phyloP scores from a whole-genome alignment of 2,329 filamentous ascomycete species.

The Fusarium domesticum region DNA sequence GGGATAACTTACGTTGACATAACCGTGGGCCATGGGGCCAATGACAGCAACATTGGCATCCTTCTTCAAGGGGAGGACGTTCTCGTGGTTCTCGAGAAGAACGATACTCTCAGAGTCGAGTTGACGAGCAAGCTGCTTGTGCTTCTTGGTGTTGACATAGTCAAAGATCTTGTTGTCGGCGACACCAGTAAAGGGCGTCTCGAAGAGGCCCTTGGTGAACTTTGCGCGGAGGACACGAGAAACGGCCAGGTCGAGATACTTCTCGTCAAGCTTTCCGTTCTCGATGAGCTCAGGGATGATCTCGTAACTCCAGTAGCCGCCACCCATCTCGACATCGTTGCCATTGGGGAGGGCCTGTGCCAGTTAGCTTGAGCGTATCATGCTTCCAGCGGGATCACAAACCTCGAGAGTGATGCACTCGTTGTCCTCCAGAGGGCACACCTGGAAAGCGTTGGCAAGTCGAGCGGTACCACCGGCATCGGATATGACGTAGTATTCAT shows the following conservation, averaged over 20 bases:
- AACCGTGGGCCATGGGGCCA: slow-evolving; percentile 70
- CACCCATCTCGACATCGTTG: slow-evolving; percentile 74
- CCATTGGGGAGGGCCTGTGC: slow-evolving; percentile 59
- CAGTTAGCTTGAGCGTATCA: slow-evolving; percentile 1
- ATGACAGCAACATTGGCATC: slow-evolving; percentile 69
- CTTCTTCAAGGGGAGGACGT: slow-evolving; percentile 55
- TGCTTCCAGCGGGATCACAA: slow-evolving; percentile 8
- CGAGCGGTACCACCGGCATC: slow-evolving; percentile 71
- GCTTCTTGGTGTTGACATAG: slow-evolving; percentile 60
- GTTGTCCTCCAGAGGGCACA: slow-evolving; percentile 60
- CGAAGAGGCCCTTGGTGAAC: slow-evolving; percentile 68
- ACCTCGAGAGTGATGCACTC: slow-evolving; percentile 61
- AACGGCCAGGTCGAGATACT: slow-evolving; percentile 64
- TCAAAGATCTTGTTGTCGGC: slow-evolving; percentile 52
- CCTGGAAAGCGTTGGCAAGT: slow-evolving; percentile 60
- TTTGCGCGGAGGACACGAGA: slow-evolving; percentile 63
- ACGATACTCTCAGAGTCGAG: slow-evolving; percentile 64
- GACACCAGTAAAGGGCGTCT: slow-evolving; percentile 63
- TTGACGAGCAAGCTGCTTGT: slow-evolving; percentile 57
- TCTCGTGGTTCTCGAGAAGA: slow-evolving; percentile 56
- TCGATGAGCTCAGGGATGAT: slow-evolving; percentile 63
- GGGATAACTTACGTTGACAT: slow-evolving; percentile 57
- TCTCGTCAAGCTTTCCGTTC: slow-evolving; percentile 56
- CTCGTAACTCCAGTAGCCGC: slow-evolving; percentile 68
- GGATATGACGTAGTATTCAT: slow-evolving; percentile 61